Evolutionary conservation across 164 flowering plant species (phyloP).

Genomic region (Aristolochia californica): DNA sequence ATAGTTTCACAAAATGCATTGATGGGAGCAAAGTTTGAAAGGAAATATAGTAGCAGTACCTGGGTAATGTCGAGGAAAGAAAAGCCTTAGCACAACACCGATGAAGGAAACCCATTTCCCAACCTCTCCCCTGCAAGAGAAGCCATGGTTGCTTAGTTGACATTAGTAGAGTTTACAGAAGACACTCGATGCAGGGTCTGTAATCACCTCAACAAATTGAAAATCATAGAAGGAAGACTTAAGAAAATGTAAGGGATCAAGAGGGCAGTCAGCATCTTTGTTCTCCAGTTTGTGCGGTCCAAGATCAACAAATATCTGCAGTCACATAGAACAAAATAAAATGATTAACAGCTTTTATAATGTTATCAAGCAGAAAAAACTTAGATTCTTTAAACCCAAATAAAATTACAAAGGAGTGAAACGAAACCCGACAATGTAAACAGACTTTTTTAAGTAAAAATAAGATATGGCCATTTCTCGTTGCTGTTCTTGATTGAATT

Average conservation of each 20-base stretch:
- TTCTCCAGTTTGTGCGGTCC: constrained; percentile 95
- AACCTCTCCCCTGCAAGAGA: constrained; percentile 54
- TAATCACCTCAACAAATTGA: constrained; percentile 58
- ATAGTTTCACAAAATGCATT: too few relatives aligned
- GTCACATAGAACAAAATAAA: neutral
- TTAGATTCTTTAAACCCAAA: too few relatives aligned
- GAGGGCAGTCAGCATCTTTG: constrained; percentile 73
- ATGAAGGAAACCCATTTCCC: constrained; percentile 85
- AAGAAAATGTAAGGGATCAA: constrained; percentile 86
- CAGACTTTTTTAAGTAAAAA: too few relatives aligned
- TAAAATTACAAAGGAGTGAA: too few relatives aligned
- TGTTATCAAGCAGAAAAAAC: neutral
- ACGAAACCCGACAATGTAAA: too few relatives aligned
- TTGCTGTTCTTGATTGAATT: too few relatives aligned
- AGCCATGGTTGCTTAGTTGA: neutral
- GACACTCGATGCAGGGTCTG: neutral
- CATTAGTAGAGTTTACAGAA: neutral
- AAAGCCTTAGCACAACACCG: constrained; percentile 62
- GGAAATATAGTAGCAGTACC: constrained; percentile 25
- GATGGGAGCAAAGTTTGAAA: too few relatives aligned
- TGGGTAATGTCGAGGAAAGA: constrained; percentile 70
- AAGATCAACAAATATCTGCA: constrained; percentile 79
- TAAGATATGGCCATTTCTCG: too few relatives aligned
- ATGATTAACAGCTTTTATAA: neutral
- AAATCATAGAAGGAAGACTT: constrained; percentile 59